Evolutionary conservation across 2,329 filamentous ascomycete genomes (phyloP), one percentile per base, ranked within the genome.

Genomic region (Zymoseptoria pseudotritici): DNA sequence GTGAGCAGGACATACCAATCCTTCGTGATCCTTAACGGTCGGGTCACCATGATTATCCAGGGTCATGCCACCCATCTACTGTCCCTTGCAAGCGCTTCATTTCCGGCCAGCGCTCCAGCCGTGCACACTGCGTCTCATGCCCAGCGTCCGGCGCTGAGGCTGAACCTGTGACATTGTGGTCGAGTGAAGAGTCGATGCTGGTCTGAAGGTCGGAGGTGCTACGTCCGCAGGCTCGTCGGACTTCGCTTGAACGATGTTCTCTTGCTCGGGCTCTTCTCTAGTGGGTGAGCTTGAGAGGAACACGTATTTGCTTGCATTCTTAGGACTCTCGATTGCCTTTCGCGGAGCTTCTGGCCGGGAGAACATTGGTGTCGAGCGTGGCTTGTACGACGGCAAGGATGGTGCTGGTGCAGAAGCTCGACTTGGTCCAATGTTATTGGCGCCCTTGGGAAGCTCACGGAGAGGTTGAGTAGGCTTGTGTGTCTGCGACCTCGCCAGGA

Each of bases 91-190:
- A 46, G 13, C 1, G 13, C 17, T 46, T 46, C 13, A 46, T n/a
- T 46, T 46, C 13, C 68, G 64, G 20, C 63, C 73, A 57, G 69
- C 75, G 13, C 36, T 46, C 81, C 81, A 83, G 2, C 78, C 78
- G 62, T 80, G 76, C 73, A 83, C 76, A 56, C 75, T 79, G 57
- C 78, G 71, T 60, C 78, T 74, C 61, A 80, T 74, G 1, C 82
- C 82, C 58, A 83, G 63, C n/a, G 80, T 82, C 66, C 72, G 79
- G 63, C 75, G 76, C 54, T 70, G 73, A 36, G 67, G 56, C 42
- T 56, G 69, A 56, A 72, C 57, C 53, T 67, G 56, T 42, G 67
- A 70, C 67, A 79, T 72, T 4, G 75, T 76, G 2, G 78, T 80
- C 0, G 70, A 75, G 64, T 80, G 78, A 21, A 79, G 72, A 0